Evolutionary conservation across 129 eudicot genomes (phyloP), one percentile per base, ranked within the genome.

Genomic region (Flaveria ramosissima): DNA sequence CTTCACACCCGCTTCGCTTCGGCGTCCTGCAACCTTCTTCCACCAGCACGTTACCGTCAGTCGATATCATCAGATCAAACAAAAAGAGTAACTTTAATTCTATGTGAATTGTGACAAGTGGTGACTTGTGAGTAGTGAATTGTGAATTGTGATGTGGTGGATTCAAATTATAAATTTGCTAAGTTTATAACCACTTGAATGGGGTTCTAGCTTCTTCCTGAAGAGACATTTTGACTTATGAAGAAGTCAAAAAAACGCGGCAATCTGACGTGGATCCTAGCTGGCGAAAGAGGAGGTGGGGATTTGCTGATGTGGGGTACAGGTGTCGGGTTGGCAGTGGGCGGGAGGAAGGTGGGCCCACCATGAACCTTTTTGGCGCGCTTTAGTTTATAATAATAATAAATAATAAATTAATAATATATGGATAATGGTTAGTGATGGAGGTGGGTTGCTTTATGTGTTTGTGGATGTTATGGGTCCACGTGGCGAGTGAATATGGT

Each of bases 11-110:
- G 1, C 72, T 63, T 59, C 72, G 81, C 24, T 77, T 78, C 19
- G 90, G 93, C 8, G 88, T 88, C 73, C 55, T 43, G 65, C 86
- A 85, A 12, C 87, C 89, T 3, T 68, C 83, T 43, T 81, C 81
- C 60, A 9, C 65, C 76, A 8, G 43, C 43, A 6, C 23, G 57
- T 51, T 43, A 73, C 41, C 77, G 9, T 68, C 79, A n/a, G 6
- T 41, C 30, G 14, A 56, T 55, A 77, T 82, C 88, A 84, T 84
- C 24, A 1, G 50, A 11, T 30, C 73, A 12, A 50, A 11, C 19
- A 1, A 3, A 26, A 8, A 62, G 61, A 62, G 71, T 14, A 15
- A 7, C 7, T 36, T 36, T 4, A 23, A 10, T 21, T n/a, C 3
- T 52, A 21, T 12, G 9, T 73, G 11, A 43, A 16, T 15, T 61